These are phyloP conservation scores for Carnegiea gigantea DNA, from an alignment of 179 eudicot species.

Conservation along the genomic window DNA sequence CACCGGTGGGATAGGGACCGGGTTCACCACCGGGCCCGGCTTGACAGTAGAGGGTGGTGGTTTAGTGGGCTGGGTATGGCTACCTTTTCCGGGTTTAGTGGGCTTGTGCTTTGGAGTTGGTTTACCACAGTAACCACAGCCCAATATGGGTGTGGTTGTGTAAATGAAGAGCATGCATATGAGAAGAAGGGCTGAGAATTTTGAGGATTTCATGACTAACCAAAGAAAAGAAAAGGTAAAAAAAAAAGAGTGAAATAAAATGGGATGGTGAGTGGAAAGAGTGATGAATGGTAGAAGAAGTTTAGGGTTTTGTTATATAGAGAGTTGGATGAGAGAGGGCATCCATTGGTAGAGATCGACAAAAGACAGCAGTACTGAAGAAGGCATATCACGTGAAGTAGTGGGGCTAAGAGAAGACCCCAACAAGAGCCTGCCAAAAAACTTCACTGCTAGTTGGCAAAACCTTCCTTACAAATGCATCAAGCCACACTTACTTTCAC, in stretches of 20 bases:
- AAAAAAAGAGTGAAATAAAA: not conserved
- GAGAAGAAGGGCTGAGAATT: conserved; percentile 57
- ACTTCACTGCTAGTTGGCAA: conserved; percentile 27
- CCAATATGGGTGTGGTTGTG: conserved; percentile 54
- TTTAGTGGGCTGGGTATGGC: conserved; percentile 1
- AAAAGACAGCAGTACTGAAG: conserved; percentile 18
- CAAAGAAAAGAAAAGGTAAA: not conserved
- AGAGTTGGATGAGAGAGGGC: not conserved
- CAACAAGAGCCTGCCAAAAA: conserved; percentile 34
- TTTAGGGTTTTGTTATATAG: conserved; percentile 34
- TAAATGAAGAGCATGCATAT: conserved; percentile 65
- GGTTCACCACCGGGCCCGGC: not conserved
- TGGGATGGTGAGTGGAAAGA: conserved; percentile 1
- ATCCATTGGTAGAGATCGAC: conserved; percentile 20
- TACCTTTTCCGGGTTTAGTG: conserved; percentile 17
- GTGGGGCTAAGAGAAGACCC: conserved; percentile 19
- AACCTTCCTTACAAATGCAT: conserved; percentile 14
- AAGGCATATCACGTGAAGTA: conserved; percentile 39
- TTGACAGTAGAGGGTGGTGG: not conserved
- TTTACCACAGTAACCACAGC: conserved; percentile 54
- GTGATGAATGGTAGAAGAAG: not conserved
- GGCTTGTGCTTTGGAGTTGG: conserved; percentile 32
- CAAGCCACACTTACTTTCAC: conserved; percentile 15
- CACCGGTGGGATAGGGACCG: conserved; percentile 25
- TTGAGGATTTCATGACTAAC: conserved; percentile 56